phyloP scores from a whole-genome alignment of 345 rosid species.

The Sisymbrium irio region DNA sequence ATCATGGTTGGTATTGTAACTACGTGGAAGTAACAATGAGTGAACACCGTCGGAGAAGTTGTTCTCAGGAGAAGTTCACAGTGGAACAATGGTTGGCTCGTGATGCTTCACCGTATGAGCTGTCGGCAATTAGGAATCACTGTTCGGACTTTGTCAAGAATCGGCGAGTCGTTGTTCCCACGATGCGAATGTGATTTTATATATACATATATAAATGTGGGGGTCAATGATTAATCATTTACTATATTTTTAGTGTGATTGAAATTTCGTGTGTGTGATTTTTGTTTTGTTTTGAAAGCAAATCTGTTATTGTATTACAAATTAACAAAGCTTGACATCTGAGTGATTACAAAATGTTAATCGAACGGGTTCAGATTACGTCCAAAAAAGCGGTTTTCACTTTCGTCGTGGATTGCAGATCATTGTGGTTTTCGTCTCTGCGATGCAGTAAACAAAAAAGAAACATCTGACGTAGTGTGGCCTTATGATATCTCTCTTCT shows the following conservation, averaged over 20 bases:
- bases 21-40: slow-evolving; percentile 82
- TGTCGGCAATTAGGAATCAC: slow-evolving; percentile 50
- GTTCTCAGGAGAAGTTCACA: slow-evolving; percentile 56
- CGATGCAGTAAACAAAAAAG: neutral
- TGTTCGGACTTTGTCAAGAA: slow-evolving; percentile 41
- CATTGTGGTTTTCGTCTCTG: neutral
- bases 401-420: neutral
- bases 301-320: neutral
- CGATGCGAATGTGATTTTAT: neutral
- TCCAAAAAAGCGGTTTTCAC: neutral
- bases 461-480: neutral
- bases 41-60: slow-evolving; percentile 44
- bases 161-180: slow-evolving; percentile 6
- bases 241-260: neutral
- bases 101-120: slow-evolving; percentile 62
- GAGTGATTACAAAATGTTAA: neutral
- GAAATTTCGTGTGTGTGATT: neutral
- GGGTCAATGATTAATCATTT: no score
- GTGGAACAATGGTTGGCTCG: slow-evolving; percentile 91
- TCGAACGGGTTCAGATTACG: neutral
- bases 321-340: neutral
- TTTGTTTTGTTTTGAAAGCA: neutral
- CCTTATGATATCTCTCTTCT: neutral
- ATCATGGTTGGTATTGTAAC: slow-evolving; percentile 89
- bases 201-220: neutral